Conservation (phyloP, 176 grass and related monocot species). For the Zoysia japonica region DNA sequence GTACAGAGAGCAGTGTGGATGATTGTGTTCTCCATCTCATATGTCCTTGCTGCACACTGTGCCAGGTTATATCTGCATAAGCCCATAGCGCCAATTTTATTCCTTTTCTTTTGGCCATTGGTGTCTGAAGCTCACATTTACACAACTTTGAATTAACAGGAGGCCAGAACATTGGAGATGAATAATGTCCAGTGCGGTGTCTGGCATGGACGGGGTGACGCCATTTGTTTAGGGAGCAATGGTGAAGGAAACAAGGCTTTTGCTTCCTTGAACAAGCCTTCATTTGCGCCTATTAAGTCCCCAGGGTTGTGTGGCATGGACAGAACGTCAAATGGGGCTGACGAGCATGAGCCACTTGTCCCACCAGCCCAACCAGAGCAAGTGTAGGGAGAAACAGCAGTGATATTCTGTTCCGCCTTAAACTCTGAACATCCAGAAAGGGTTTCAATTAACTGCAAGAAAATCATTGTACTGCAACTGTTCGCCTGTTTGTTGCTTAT, state of each 20-base stretch:
- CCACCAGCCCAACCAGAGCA: slow-evolving; percentile 33
- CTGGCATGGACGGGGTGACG: slow-evolving; percentile 93
- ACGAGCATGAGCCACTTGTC: slow-evolving; percentile 55
- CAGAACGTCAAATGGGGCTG: slow-evolving; percentile 44
- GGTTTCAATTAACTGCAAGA: neutral
- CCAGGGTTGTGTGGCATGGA: slow-evolving; percentile 86
- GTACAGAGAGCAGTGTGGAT: slow-evolving; percentile 77
- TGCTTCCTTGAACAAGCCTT: slow-evolving; percentile 51
- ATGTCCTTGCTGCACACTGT: slow-evolving; percentile 85
- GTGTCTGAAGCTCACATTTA: slow-evolving; percentile 9
- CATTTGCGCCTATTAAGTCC: slow-evolving; percentile 60
- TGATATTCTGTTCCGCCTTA: neutral
- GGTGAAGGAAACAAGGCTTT: slow-evolving; percentile 68
- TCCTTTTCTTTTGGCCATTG: neutral
- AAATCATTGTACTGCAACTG: slow-evolving; percentile 3
- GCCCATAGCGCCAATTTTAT: neutral
- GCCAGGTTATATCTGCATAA: slow-evolving; percentile 63
- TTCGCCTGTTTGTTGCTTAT: neutral
- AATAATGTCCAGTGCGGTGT: slow-evolving; percentile 94
- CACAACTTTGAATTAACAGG: slow-evolving; percentile 54
- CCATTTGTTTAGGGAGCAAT: slow-evolving; percentile 72
- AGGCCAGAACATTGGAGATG: slow-evolving; percentile 93
- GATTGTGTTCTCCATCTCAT: slow-evolving; percentile 93
- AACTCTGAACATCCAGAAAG: slow-evolving; percentile 2
- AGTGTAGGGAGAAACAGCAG: slow-evolving; percentile 17